phyloP scores from a whole-genome alignment of 2,329 filamentous ascomycete species.

The Microcyclospora tardicrescens region DNA sequence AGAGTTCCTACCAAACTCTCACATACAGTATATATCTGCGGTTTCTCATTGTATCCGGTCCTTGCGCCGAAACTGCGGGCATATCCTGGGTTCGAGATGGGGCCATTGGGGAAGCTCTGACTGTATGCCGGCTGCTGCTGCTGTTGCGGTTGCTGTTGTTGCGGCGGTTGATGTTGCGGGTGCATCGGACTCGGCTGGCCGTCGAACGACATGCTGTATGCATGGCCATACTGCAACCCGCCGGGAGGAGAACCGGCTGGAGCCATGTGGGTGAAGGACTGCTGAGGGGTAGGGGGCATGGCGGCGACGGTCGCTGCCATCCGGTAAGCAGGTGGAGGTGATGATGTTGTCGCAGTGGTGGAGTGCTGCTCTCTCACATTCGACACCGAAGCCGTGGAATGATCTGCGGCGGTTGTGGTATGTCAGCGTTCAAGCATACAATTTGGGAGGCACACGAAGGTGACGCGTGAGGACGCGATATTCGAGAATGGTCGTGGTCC shows the following conservation, averaged over 20 bases:
- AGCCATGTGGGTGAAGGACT: conserved; percentile 13
- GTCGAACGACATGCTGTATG: conserved; percentile 21
- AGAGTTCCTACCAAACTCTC: not conserved
- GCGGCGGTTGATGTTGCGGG: conserved; percentile 6
- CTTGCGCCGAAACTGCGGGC: conserved; percentile 20
- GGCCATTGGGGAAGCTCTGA: conserved; percentile 22
- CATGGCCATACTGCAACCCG: conserved; percentile 7
- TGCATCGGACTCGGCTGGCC: conserved; percentile 1
- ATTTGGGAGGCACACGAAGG: too few species aligned
- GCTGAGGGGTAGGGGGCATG: conserved; percentile 20
- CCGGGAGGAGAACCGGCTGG: conserved; percentile 5
- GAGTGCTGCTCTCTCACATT: too few species aligned
- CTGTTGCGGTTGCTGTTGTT: conserved; percentile 6
- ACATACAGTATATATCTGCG: conserved; percentile 39
- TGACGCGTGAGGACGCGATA: too few species aligned
- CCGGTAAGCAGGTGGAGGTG: not conserved
- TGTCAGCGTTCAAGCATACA: too few species aligned
- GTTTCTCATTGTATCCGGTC: conserved; percentile 22
- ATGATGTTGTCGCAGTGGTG: too few species aligned
- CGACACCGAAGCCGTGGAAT: too few species aligned
- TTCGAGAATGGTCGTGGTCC: too few species aligned
- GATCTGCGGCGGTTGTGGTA: too few species aligned
- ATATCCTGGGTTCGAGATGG: conserved; percentile 27
- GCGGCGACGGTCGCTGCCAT: conserved; percentile 8
- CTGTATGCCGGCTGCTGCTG: conserved; percentile 12